Evolutionary conservation across 495 filamentous ascomycete species (phyloP).

Genomic region (Penicillium malachiteum): DNA sequence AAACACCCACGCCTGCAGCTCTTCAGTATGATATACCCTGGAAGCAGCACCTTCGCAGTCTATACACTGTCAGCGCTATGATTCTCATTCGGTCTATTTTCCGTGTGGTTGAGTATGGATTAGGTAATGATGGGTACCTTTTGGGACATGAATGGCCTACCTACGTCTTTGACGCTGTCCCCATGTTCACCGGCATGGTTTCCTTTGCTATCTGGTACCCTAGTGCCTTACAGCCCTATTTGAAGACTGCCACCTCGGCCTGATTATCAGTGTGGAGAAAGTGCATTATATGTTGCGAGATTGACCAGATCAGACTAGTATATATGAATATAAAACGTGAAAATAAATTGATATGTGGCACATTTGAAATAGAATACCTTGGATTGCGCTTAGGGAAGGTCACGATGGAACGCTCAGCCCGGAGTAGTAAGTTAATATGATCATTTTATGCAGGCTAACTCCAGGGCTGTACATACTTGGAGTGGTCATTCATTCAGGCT

Average conservation of each 20-base stretch:
- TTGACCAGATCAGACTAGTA: too few species aligned
- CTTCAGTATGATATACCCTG: slow-evolving; percentile 35
- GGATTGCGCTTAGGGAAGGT: too few species aligned
- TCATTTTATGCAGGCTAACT: too few species aligned
- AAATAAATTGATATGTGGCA: too few species aligned
- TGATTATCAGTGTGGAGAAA: too few species aligned
- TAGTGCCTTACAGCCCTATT: slow-evolving; percentile 4
- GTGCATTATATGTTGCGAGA: too few species aligned
- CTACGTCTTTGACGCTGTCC: slow-evolving; percentile 17
- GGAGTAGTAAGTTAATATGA: too few species aligned
- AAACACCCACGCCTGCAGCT: slow-evolving; percentile 17
- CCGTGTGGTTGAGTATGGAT: slow-evolving; percentile 56
- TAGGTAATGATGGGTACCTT: slow-evolving; percentile 50
- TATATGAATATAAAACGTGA: too few species aligned
- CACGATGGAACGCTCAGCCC: too few species aligned
- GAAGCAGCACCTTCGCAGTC: slow-evolving; percentile 43
- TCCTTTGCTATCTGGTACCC: slow-evolving; percentile 36
- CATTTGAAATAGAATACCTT: too few species aligned
- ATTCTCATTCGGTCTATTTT: slow-evolving; percentile 60
- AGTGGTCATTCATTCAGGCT: too few species aligned
- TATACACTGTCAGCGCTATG: slow-evolving; percentile 49
- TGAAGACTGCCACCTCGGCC: neutral
- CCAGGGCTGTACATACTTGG: too few species aligned
- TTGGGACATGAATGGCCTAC: slow-evolving; percentile 31
- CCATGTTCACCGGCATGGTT: slow-evolving; percentile 52